Conservation (phyloP, 2,329 filamentous ascomycete genomes). For the Botrytis aclada region DNA sequence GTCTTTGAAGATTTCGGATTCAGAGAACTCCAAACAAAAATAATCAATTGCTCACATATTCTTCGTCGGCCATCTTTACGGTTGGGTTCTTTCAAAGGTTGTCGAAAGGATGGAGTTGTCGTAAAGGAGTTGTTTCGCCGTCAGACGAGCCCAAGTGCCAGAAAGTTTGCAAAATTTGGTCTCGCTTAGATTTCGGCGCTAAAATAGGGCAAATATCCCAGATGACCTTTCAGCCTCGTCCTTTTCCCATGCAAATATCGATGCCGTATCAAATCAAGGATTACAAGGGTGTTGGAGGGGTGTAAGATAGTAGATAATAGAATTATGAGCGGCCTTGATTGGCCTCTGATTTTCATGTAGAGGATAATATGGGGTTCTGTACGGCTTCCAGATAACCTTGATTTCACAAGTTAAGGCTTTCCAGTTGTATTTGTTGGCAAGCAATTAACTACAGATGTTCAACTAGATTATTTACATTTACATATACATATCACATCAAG, state of each 20-base stretch:
- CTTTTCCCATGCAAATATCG: not conserved
- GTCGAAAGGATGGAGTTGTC: conserved; percentile 33
- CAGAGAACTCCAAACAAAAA: not conserved
- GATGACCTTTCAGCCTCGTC: conserved; percentile 14
- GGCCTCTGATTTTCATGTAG: not conserved
- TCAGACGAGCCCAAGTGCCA: not conserved
- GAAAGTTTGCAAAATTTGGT: not conserved
- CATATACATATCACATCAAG: not conserved
- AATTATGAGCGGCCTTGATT: not conserved
- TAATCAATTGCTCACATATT: conserved; percentile 58
- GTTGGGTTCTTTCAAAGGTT: conserved; percentile 34
- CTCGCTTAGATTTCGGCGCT: conserved; percentile 18
- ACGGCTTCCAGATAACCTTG: not conserved
- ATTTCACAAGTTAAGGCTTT: not conserved
- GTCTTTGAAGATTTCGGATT: not conserved
- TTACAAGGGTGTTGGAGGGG: not conserved
- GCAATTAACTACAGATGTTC: not conserved
- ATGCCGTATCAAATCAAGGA: not conserved
- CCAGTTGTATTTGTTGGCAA: not conserved
- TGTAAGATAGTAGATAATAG: not conserved
- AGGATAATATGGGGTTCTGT: not conserved
- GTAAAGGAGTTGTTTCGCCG: conserved; percentile 22
- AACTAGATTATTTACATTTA: not conserved
- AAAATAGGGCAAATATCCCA: conserved; percentile 10
- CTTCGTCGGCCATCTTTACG: conserved; percentile 74